Percentiles rank a stretch among this genome's conserved stretches.
phyloP scores from a whole-genome alignment of 2,329 filamentous ascomycete genomes.

The Ceratocystis albifundus region DNA sequence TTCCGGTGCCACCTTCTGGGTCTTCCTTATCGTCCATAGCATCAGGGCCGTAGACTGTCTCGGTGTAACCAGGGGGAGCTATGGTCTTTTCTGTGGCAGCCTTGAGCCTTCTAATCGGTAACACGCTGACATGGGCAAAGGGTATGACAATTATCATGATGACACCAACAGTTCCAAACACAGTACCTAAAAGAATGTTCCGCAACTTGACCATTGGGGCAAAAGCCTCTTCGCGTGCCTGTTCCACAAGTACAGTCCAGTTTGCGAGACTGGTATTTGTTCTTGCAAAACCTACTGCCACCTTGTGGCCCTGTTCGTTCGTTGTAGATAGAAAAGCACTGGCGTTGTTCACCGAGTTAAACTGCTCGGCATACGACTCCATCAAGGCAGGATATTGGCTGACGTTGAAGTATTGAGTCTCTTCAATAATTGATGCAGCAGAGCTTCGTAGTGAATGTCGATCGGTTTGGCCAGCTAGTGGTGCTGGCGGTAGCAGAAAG shows the following conservation, averaged over 20 bases:
- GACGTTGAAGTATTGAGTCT: slow-evolving; percentile 42
- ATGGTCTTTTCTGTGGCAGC: slow-evolving; percentile 64
- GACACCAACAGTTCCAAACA: slow-evolving; percentile 69
- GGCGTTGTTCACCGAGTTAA: slow-evolving; percentile 49
- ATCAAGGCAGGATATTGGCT: slow-evolving; percentile 51
- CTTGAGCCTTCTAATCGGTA: slow-evolving; percentile 66
- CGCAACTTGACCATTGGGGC: slow-evolving; percentile 62
- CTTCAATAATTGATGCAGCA: slow-evolving; percentile 17
- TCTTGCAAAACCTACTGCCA: slow-evolving; percentile 72
- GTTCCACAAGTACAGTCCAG: slow-evolving; percentile 75
- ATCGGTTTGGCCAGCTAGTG: slow-evolving; percentile 32
- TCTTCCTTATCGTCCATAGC: neutral
- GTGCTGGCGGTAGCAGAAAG: slow-evolving; percentile 49
- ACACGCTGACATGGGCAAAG: slow-evolving; percentile 68
- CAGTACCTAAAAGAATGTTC: slow-evolving; percentile 68
- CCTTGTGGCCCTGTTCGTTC: slow-evolving; percentile 58
- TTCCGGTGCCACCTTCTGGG: slow-evolving; percentile 6
- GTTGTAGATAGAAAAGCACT: slow-evolving; percentile 54
- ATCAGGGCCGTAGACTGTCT: slow-evolving; percentile 34
- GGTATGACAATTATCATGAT: slow-evolving; percentile 63
- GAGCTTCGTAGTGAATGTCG: slow-evolving; percentile 39
- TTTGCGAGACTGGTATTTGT: slow-evolving; percentile 57
- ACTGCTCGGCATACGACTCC: slow-evolving; percentile 44
- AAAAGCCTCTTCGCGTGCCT: slow-evolving; percentile 62
- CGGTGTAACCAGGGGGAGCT: slow-evolving; percentile 49